A percentile compares a stretch with the other conserved stretches of the same genome.
phyloP scores from a whole-genome alignment of 1,284 basidiomycete species.

The Irpex sp. region DNA sequence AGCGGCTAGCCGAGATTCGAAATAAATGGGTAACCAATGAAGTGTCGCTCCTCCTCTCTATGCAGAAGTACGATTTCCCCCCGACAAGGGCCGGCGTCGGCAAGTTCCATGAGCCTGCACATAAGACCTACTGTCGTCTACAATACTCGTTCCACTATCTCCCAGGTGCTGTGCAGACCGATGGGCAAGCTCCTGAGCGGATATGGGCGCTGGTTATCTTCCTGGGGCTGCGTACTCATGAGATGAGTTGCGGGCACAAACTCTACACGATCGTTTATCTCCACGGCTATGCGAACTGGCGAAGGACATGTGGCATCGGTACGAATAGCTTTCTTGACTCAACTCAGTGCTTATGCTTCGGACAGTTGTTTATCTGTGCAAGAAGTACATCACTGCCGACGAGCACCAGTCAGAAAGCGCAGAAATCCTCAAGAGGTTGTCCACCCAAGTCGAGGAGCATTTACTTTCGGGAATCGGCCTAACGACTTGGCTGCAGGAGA shows the following conservation, averaged over 20 bases:
- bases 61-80: background rate
- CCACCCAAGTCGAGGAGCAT: no score
- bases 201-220: conserved; percentile 14
- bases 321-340: background rate
- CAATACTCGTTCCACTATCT: conserved; percentile 15
- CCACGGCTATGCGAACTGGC: conserved; percentile 2
- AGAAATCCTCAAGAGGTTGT: background rate
- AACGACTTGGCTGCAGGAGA: no score
- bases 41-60: background rate
- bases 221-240: conserved; percentile 12
- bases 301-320: conserved; percentile 2
- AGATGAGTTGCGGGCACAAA: conserved; percentile 17
- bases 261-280: conserved; percentile 17
- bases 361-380: background rate
- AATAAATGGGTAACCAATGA: background rate
- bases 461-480: no score
- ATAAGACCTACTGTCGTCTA: conserved; percentile 13
- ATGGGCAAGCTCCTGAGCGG: conserved; percentile 17
- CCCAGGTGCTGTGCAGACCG: conserved; percentile 12
- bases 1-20: background rate
- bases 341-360: background rate
- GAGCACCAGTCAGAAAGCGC: background rate
- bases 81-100: conserved; percentile 11
- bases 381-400: background rate
- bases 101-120: conserved; percentile 19